Percentiles rank a stretch among this genome's conserved stretches.
phyloP scores from a whole-genome alignment of 345 rosid genomes.

The Populus alba region DNA sequence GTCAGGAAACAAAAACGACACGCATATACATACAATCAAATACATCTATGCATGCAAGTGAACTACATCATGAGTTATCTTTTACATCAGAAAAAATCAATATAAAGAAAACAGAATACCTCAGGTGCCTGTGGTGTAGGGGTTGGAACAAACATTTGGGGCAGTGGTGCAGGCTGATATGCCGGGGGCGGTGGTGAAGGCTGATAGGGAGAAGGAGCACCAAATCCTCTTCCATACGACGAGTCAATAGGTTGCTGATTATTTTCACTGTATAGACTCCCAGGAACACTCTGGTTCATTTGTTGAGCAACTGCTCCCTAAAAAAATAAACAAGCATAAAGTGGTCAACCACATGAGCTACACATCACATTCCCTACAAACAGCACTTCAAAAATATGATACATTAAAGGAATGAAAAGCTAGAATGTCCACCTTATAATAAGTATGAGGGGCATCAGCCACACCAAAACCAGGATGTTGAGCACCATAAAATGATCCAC shows the following conservation, averaged over 20 bases:
- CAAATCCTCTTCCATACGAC: constrained; percentile 50
- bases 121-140: constrained; percentile 22
- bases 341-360: constrained; percentile 8
- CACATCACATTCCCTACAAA: background rate
- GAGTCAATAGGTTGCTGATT: constrained; percentile 53
- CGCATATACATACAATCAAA: background rate
- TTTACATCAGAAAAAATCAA: background rate
- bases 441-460: constrained; percentile 36
- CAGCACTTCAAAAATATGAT: background rate
- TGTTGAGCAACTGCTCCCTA: constrained; percentile 41
- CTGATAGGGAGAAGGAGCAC: constrained; percentile 41
- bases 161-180: constrained; percentile 13
- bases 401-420: background rate
- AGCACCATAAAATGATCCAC: constrained; percentile 25
- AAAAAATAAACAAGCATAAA: constrained; percentile 12
- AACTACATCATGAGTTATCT: background rate
- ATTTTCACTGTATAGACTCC: constrained; percentile 53
- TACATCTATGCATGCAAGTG: background rate
- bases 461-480: constrained; percentile 32
- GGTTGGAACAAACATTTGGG: constrained; percentile 13
- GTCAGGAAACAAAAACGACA: background rate
- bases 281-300: constrained; percentile 45
- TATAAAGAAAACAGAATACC: constrained; percentile 40
- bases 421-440: constrained; percentile 43
- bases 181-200: constrained; percentile 27